Base-by-base conservation (phyloP, 306 rosid species). In the Phaseolus lunatus region DNA sequence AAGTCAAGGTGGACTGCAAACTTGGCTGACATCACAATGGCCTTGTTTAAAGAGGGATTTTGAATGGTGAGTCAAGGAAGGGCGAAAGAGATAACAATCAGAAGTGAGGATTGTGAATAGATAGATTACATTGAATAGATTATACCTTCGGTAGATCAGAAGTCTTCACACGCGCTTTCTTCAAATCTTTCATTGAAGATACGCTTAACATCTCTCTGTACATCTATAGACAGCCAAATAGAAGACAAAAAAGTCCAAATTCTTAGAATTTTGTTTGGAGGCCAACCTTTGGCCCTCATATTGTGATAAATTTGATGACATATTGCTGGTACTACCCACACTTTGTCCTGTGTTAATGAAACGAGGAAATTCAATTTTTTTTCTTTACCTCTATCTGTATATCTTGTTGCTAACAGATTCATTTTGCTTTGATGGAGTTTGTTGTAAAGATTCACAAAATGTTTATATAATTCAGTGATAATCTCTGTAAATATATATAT, bases 111-210 rank as follows among this genome's bases (percentile, higher is more conserved):
- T 20, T 86, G 87, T 86, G 81, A 41, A 73, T 57, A 71, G 59
- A 73, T 49, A 71, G 52, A 53, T 72, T 47, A 68, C 14, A 9
- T 0, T 85, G 75, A 43, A 73, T 49, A 66, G 70, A 62, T 59
- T 29, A 54, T 19, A 49, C 20, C 19, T 27, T 70, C 13, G 43
- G 2, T 61, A 43, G 9, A 23, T 61, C 67, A 67, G 9, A 39
- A 39, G 3, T 39, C 44, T 74, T 83, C 27, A 58, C 82, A 29
- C 68, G 89, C 61, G 56, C 57, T 66, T 79, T 88, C 89, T 93
- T 88, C 90, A 85, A 88, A 80, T 67, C 73, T 20, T 82, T 87
- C 79, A 71, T 85, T 84, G 97, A 87, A 87, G 90, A 43, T 43
- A 43, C 5, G 15, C 48, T 11, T 3, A 31, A 4, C 48, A 12